Evolutionary conservation across 225 moss, liverwort and hornwort genomes (phyloP).

Genomic region (Bryum argenteum): DNA sequence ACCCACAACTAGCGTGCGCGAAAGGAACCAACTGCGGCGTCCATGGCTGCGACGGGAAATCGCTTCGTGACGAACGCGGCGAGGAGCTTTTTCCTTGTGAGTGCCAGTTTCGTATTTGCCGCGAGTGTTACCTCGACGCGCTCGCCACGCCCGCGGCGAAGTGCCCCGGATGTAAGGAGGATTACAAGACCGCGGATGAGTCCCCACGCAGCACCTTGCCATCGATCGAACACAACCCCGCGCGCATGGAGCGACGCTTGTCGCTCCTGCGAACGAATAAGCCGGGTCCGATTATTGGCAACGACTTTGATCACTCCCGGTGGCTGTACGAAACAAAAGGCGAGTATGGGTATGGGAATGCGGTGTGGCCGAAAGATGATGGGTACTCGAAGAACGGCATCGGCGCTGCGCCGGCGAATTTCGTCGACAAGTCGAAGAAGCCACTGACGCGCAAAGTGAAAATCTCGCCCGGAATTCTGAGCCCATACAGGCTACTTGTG

Average conservation of each 20-base stretch:
- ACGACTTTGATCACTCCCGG: conserved; percentile 73
- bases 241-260: conserved; percentile 72
- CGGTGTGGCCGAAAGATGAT: conserved; percentile 87
- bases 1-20: conserved; percentile 76
- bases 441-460: conserved; percentile 71
- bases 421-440: conserved; percentile 67
- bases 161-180: conserved; percentile 93
- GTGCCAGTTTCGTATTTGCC: conserved; percentile 78
- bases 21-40: conserved; percentile 56
- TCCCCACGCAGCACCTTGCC: conserved; percentile 53
- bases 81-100: conserved; percentile 83
- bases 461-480: conserved; percentile 60
- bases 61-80: conserved; percentile 80
- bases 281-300: conserved; percentile 61
- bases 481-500: conserved; percentile 78
- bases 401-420: conserved; percentile 41
- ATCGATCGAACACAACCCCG: conserved; percentile 40
- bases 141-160: conserved; percentile 47
- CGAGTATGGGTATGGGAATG: conserved; percentile 90
- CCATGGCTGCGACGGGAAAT: conserved; percentile 74
- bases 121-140: conserved; percentile 87
- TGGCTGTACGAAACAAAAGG: conserved; percentile 83
- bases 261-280: conserved; percentile 68
- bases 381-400: conserved; percentile 48
- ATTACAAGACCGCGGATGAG: conserved; percentile 54